Evolutionary conservation across 345 rosid genomes (phyloP).

Genomic region (Salix dunnii): DNA sequence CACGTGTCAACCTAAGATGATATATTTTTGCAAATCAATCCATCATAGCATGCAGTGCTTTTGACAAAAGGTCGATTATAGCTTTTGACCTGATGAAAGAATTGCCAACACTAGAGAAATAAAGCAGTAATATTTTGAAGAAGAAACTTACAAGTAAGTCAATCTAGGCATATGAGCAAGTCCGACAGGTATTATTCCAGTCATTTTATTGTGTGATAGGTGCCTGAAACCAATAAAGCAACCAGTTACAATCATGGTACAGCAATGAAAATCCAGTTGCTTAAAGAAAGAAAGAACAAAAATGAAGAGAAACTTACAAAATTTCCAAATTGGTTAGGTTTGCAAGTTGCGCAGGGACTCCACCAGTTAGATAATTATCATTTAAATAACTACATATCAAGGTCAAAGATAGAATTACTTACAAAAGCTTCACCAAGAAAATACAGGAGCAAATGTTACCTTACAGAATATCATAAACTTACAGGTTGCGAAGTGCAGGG

Average conservation of each 20-base stretch:
- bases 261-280: neutral
- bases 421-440: neutral
- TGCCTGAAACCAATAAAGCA: constrained; percentile 45
- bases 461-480: constrained; percentile 24
- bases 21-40: neutral
- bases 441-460: neutral
- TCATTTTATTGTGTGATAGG: constrained; percentile 78
- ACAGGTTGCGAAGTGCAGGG: constrained; percentile 85
- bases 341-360: constrained; percentile 87
- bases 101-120: neutral
- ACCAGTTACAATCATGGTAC: constrained; percentile 1
- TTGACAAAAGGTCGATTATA: neutral
- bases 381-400: constrained; percentile 61
- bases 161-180: constrained; percentile 71
- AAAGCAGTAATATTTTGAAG: neutral
- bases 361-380: constrained; percentile 89
- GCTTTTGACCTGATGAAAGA: neutral
- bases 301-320: constrained; percentile 48
- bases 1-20: neutral
- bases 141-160: constrained; percentile 70
- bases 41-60: neutral
- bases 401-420: neutral
- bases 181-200: constrained; percentile 69
- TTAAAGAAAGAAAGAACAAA: neutral
- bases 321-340: constrained; percentile 86